Base-by-base conservation (phyloP, 2,329 filamentous ascomycete genomes). In the Trichoderma lentiforme region DNA sequence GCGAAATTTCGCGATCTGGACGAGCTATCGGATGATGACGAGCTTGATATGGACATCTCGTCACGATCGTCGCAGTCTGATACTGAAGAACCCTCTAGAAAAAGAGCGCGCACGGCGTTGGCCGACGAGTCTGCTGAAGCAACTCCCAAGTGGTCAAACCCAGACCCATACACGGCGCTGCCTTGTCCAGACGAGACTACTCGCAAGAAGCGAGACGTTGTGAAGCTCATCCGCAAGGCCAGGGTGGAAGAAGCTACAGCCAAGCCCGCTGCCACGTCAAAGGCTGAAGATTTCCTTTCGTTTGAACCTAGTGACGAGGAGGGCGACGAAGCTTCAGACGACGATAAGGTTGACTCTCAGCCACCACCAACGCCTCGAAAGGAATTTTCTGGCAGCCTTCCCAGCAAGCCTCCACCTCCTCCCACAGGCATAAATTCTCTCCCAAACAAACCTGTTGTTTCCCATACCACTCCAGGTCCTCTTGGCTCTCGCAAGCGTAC, bases 171-270 rank as follows among this genome's bases (percentile, higher is more conserved):
- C 81, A 97, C 93, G 6, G 92, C 90, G 2, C 85, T 97, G 11
- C 95, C 95, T 9, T 94, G 94, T 7, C 89, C 91, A 0, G 92
- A 95, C 74, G 92, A 94, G 70, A 86, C 84, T 6, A 86, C 88
- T 51, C 87, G 88, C 24, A 97, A 96, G 82, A 94, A 92, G 81
- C 91, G 90, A 75, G 94, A 98, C 75, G 91, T 98, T 51, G 93
- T 98, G 43, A 93, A 97, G 77, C 82, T 97, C 73, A 98, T 98
- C 76, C 91, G 95, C 76, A 98, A 97, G 79, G 93, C 95, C 2
- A 93, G 95, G 62, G 85, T 94, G 39, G 88, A 91, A 47, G 82
- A 84, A 3, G 80, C 83, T 6, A 78, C 82, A 11, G 82, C 85
- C 30, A 84, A 87, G 34, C 81, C 85, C 0, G 82, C 85, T 12